These are phyloP conservation scores for Gossypium schwendimanii DNA, from an alignment of 441 rosid genomes.

Conservation along the genomic window DNA sequence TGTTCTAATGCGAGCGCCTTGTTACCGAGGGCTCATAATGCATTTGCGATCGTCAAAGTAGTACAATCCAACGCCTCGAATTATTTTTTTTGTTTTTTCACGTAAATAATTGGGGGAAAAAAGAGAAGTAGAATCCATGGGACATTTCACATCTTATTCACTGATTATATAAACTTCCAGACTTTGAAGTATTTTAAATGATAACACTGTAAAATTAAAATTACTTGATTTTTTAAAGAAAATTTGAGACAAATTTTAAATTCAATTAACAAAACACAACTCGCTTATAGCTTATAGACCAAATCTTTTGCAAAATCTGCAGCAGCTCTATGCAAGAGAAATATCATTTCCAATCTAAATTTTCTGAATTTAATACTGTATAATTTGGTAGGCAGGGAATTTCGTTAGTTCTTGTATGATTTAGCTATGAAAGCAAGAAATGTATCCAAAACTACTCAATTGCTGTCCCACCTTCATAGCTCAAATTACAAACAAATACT, in stretches of 20 bases:
- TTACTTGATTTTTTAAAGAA: no score
- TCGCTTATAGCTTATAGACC: no score
- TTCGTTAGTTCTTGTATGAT: background rate
- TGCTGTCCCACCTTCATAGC: background rate
- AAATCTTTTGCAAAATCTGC: background rate
- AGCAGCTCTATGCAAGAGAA: background rate
- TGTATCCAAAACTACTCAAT: conserved; percentile 8
- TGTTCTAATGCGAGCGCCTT: background rate
- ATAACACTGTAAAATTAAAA: no score
- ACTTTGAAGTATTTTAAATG: no score
- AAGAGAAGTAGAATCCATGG: no score
- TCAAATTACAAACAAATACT: conserved; percentile 11
- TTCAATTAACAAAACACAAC: background rate
- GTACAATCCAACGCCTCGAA: background rate
- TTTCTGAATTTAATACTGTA: background rate
- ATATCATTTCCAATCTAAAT: background rate
- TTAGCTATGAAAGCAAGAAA: background rate
- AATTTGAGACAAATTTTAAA: background rate
- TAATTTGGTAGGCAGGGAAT: background rate
- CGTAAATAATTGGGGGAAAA: background rate
- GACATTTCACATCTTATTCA: no score
- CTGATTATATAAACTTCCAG: no score
- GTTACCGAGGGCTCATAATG: no score
- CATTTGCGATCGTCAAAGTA: background rate
- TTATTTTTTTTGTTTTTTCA: background rate